These are phyloP conservation scores for Scenedesmus sp. DNA, from an alignment of 163 green algal genomes.

Conservation along the genomic window DNA sequence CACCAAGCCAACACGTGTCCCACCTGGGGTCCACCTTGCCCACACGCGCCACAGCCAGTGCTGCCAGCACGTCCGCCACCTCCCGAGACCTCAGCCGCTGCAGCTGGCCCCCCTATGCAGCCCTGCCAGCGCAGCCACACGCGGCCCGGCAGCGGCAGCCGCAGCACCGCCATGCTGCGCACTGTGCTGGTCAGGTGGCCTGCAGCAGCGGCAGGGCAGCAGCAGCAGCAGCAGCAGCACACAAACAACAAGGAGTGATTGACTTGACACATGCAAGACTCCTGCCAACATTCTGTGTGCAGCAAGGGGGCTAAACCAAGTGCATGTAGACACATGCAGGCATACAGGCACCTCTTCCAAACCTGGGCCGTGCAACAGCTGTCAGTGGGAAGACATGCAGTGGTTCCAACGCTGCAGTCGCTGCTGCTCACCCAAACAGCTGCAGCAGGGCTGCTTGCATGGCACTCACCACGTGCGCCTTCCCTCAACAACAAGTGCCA, in stretches of 20 bases:
- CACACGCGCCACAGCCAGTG: neutral
- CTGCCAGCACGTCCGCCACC: slow-evolving; percentile 1
- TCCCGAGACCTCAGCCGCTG: neutral
- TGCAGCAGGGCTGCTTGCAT: too few species aligned
- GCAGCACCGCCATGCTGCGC: slow-evolving; percentile 16
- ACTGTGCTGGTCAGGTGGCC: slow-evolving; percentile 6
- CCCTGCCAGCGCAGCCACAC: neutral
- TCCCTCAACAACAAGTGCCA: neutral
- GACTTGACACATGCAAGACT: too few species aligned
- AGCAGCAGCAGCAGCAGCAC: neutral
- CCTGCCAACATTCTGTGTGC: too few species aligned
- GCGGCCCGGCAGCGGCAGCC: neutral
- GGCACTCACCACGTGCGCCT: neutral
- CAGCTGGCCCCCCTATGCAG: slow-evolving; percentile 9
- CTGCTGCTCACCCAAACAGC: too few species aligned
- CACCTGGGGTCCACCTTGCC: slow-evolving; percentile 21
- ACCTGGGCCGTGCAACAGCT: too few species aligned
- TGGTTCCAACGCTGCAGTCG: too few species aligned
- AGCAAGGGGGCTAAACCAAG: too few species aligned
- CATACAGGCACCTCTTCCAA: too few species aligned
- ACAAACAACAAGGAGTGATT: too few species aligned
- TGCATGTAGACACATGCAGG: too few species aligned
- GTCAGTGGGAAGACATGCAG: too few species aligned
- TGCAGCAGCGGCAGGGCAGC: slow-evolving; percentile 1
- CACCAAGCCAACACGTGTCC: neutral